A percentile compares a stretch with the other conserved stretches of the same genome.
phyloP scores from a whole-genome alignment of 345 rosid genomes.

The Orychophragmus violaceus region DNA sequence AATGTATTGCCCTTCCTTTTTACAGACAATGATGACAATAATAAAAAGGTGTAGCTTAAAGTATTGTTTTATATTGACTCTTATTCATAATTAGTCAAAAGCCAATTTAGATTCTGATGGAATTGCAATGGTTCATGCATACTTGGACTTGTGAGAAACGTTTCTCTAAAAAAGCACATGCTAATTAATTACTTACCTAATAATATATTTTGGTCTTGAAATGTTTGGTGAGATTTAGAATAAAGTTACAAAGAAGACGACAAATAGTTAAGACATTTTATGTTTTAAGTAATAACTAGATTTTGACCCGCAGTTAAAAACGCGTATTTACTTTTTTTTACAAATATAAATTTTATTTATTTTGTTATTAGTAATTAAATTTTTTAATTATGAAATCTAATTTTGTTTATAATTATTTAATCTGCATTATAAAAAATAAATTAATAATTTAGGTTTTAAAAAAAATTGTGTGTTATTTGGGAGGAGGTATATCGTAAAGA shows the following conservation, averaged over 20 bases:
- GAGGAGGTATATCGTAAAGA: no score
- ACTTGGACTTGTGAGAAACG: slow-evolving; percentile 19
- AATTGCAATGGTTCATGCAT: slow-evolving; percentile 22
- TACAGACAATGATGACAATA: neutral
- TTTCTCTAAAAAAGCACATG: slow-evolving; percentile 19
- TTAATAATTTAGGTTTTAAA: no score
- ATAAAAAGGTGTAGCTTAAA: slow-evolving; percentile 12
- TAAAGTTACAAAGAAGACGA: neutral
- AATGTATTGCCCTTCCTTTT: slow-evolving; percentile 1
- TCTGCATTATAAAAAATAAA: no score
- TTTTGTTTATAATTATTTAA: no score
- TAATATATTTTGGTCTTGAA: neutral
- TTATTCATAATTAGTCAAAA: slow-evolving; percentile 10
- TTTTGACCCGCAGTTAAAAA: no score
- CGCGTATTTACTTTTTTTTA: no score
- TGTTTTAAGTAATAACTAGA: neutral
- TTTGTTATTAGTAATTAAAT: no score
- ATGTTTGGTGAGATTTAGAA: slow-evolving; percentile 23
- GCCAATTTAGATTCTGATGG: neutral
- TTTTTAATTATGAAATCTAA: no score
- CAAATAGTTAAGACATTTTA: neutral
- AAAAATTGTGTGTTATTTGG: no score
- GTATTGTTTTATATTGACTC: slow-evolving; percentile 26
- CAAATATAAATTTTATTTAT: no score
- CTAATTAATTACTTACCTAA: neutral